phyloP scores from a whole-genome alignment of 2,329 filamentous ascomycete species.

The Tolypocladium amazonense region DNA sequence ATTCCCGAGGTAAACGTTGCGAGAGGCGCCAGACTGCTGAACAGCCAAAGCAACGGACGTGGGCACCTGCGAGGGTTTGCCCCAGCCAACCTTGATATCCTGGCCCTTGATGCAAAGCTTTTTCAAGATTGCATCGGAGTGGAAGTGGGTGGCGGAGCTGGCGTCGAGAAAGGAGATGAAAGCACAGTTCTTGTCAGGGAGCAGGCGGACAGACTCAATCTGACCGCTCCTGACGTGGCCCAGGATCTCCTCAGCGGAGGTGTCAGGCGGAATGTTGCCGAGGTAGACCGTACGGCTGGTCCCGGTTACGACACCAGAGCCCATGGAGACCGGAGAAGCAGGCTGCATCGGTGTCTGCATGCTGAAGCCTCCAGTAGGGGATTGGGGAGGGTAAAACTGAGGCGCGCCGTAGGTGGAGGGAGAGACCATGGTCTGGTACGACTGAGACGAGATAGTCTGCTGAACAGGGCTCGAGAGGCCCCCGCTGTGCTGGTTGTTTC shows the following conservation, averaged over 20 bases:
- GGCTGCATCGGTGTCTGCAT: constrained; percentile 47
- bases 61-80: constrained; percentile 94
- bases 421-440: constrained; percentile 78
- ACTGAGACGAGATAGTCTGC: constrained; percentile 66
- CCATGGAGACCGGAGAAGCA: constrained; percentile 65
- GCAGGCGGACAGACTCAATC: constrained; percentile 94
- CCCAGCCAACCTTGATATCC: constrained; percentile 99
- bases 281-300: constrained; percentile 96
- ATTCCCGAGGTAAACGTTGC: constrained; percentile 95
- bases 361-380: constrained; percentile 68
- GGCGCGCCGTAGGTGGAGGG: constrained; percentile 73
- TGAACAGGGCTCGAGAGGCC: constrained; percentile 66
- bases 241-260: constrained; percentile 89
- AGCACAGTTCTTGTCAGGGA: constrained; percentile 98
- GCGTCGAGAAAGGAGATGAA: constrained; percentile 99
- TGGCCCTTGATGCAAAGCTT: constrained; percentile 97
- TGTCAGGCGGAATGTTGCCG: constrained; percentile 97
- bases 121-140: constrained; percentile 99
- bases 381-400: constrained; percentile 82
- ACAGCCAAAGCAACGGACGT: constrained; percentile 96
- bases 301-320: constrained; percentile 71
- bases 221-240: constrained; percentile 94
- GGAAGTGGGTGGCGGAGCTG: constrained; percentile 96
- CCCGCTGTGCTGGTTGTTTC: constrained; percentile 43
- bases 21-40: constrained; percentile 91